A percentile compares a stretch with the other conserved stretches of the same genome.
phyloP scores from a whole-genome alignment of 805 yeast species.

The Metschnikowia baotianmanensis region DNA sequence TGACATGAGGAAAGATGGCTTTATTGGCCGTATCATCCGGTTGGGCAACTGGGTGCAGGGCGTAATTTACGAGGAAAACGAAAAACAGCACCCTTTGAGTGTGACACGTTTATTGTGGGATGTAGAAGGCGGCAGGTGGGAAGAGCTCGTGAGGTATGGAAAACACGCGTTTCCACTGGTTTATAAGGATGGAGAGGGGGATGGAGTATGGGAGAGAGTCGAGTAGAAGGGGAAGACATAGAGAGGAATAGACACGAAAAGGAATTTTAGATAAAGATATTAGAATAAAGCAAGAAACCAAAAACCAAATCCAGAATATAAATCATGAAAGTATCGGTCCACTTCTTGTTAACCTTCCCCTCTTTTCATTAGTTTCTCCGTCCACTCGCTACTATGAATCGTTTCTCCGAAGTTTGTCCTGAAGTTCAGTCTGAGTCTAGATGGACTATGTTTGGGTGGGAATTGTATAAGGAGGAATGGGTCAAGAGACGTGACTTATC shows the following conservation, averaged over 20 bases:
- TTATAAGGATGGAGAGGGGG: background rate
- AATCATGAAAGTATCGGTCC: no score
- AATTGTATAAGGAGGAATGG: no score
- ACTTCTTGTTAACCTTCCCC: no score
- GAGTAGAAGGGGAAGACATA: background rate
- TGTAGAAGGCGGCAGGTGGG: constrained; percentile 21
- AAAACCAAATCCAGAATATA: no score
- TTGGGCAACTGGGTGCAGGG: constrained; percentile 57
- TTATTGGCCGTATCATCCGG: constrained; percentile 44
- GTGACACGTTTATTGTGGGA: constrained; percentile 26
- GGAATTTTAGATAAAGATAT: background rate
- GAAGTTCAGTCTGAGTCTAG: no score
- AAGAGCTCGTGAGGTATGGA: constrained; percentile 28
- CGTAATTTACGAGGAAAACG: constrained; percentile 30
- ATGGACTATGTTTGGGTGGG: no score
- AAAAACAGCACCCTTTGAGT: constrained; percentile 23
- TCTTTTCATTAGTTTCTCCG: no score
- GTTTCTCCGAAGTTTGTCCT: no score
- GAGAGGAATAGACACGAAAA: background rate
- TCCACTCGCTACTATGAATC: no score
- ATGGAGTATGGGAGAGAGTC: constrained; percentile 4
- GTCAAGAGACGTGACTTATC: no score
- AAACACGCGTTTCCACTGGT: constrained; percentile 24
- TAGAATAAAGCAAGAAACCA: background rate
- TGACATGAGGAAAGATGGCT: constrained; percentile 17